Evolutionary conservation across 1,284 basidiomycete species (phyloP).

Genomic region (Rhodotorula mucilaginosa): DNA sequence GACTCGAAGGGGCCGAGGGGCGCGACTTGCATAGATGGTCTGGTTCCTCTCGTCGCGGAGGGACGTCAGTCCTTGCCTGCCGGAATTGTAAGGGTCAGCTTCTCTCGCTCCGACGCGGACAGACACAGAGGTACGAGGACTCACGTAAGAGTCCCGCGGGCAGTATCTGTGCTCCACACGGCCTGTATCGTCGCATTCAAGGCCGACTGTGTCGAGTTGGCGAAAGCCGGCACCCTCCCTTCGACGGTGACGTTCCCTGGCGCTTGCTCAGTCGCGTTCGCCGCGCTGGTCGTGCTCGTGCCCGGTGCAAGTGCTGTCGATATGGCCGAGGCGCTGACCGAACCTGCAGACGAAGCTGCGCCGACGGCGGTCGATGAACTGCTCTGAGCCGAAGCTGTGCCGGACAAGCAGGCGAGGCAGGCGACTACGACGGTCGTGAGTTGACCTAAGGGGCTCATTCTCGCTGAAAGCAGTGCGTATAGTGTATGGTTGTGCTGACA

Average conservation of each 20-base stretch:
- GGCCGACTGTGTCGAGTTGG: not conserved
- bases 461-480: too few relatives aligned
- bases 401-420: not conserved
- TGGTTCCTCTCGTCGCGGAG: conserved; percentile 12
- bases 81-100: not conserved
- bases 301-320: not conserved
- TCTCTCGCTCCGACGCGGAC: too few relatives aligned
- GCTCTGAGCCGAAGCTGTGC: not conserved
- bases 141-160: conserved; percentile 15
- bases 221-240: conserved; percentile 1
- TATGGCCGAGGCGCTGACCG: conserved; percentile 41
- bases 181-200: conserved; percentile 15
- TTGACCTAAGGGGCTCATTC: not conserved
- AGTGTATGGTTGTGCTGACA: too few relatives aligned
- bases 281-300: not conserved
- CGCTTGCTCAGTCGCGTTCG: not conserved
- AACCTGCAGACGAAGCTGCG: conserved; percentile 13
- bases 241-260: not conserved
- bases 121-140: not conserved
- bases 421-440: not conserved
- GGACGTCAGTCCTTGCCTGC: conserved; percentile 17
- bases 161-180: conserved; percentile 14
- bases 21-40: conserved; percentile 10
- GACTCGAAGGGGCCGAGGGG: too few relatives aligned
- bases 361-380: conserved; percentile 17